Evolutionary conservation across 352 stramenopile species (phyloP), one percentile per base, ranked within the genome.

Genomic region (Peronospora destructor): DNA sequence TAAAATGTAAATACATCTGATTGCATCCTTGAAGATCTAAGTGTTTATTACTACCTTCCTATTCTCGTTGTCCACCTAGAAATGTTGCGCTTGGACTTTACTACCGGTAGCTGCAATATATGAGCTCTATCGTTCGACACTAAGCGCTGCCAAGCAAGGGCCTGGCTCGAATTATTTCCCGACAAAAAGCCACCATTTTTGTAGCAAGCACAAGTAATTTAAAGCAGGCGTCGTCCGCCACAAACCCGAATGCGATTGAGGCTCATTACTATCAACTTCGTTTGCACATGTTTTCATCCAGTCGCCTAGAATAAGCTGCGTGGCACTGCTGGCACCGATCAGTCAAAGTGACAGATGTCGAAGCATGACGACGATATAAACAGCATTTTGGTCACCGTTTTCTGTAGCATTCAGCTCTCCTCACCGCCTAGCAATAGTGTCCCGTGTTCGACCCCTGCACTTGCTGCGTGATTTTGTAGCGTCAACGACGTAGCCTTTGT

Each of bases 301-400:
- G 73, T 26, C 4, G 23, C 23, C 23, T n/a, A 61, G 68, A 2
- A 65, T 62, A 25, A 89, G 45, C 32, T 85, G 67, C 17, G 60
- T 48, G 14, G 73, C 53, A 30, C 80, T 81, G 34, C 71, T 77
- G 17, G 80, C 52, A 49, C 87, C 75, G n/a, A 89, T 36, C 14
- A 89, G 53, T 53, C 70, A 89, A 37, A 89, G 56, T 89, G 75
- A 38, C 71, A 82, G 19, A 45, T 64, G 9, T 65, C 61, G 50
- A 77, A 89, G 51, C 86, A 89, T 39, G 71, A 64, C 26, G 73
- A 69, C 78, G 76, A 90, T 71, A 85, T 86, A 7, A 76, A 65
- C 50, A 87, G n/a, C n/a, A 53, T 55, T 43, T 53, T 84, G 76
- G 7, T 59, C 76, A 21, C 79, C 79, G 14, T 87, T 63, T 36